phyloP scores from a whole-genome alignment of 2,329 filamentous ascomycete genomes.

The Aspergillus melleus region DNA sequence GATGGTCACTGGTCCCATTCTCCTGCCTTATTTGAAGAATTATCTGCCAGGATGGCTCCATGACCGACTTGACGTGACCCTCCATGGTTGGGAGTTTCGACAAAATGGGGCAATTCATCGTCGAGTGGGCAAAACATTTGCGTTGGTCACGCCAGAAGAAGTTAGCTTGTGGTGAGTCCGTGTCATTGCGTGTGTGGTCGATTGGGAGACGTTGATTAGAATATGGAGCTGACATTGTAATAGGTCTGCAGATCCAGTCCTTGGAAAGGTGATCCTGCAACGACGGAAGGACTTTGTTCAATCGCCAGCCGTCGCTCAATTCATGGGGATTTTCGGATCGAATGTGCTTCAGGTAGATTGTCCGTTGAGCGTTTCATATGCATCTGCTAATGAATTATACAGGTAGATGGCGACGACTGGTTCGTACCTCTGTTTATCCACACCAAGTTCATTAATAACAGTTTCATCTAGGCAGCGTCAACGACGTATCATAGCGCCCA shows the following conservation, averaged over 20 bases:
- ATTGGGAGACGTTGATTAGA: background rate
- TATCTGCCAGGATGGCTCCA: constrained; percentile 27
- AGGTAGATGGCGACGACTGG: constrained; percentile 33
- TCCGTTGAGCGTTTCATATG: background rate
- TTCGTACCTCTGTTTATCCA: constrained; percentile 6
- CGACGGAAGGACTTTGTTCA: constrained; percentile 37
- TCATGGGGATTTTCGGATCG: constrained; percentile 36
- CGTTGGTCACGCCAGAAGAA: constrained; percentile 28
- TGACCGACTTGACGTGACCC: constrained; percentile 24
- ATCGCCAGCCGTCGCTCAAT: constrained; percentile 24
- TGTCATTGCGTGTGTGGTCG: background rate
- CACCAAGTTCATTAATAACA: too few species aligned
- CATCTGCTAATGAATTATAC: constrained; percentile 6
- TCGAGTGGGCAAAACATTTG: constrained; percentile 30
- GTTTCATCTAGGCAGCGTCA: constrained; percentile 29
- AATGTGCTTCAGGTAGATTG: constrained; percentile 36
- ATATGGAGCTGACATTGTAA: background rate
- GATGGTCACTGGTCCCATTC: constrained; percentile 26
- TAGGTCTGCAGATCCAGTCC: constrained; percentile 27
- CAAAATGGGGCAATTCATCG: constrained; percentile 26
- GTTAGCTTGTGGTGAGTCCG: constrained; percentile 7
- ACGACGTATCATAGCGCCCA: constrained; percentile 36
- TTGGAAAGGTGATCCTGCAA: constrained; percentile 31
- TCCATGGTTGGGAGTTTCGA: constrained; percentile 38
- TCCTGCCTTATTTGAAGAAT: constrained; percentile 22